These are phyloP conservation scores for Talaromyces thailandensis DNA, from an alignment of 495 filamentous ascomycete species.

Conservation along the genomic window DNA sequence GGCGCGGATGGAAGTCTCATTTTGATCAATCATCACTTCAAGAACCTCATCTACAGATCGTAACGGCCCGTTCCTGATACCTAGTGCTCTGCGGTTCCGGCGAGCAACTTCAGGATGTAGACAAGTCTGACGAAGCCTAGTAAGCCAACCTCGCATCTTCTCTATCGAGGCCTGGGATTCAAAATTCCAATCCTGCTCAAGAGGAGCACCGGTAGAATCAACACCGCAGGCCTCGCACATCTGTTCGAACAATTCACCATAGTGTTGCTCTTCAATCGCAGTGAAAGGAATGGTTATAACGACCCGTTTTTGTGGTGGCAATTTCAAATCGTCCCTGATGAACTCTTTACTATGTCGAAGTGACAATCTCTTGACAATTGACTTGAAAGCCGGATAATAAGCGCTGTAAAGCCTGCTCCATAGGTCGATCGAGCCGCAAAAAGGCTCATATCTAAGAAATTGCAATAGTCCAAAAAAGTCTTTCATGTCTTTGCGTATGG, in stretches of 20 bases:
- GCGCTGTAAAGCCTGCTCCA: slow-evolving; percentile 57
- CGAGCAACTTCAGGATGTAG: slow-evolving; percentile 73
- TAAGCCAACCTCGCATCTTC: slow-evolving; percentile 62
- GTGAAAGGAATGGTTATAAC: slow-evolving; percentile 87
- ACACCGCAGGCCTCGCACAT: slow-evolving; percentile 64
- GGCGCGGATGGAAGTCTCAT: slow-evolving; percentile 48
- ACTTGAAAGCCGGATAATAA: slow-evolving; percentile 50
- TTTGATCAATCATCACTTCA: slow-evolving; percentile 81
- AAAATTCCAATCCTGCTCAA: slow-evolving; percentile 51
- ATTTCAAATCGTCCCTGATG: slow-evolving; percentile 56
- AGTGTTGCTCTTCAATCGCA: slow-evolving; percentile 81
- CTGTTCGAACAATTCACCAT: slow-evolving; percentile 58
- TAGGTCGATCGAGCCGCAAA: slow-evolving; percentile 46
- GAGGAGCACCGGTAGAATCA: slow-evolving; percentile 51
- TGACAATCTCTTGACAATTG: slow-evolving; percentile 58
- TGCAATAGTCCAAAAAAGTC: slow-evolving; percentile 60
- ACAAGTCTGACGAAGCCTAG: slow-evolving; percentile 68
- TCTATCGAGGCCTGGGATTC: slow-evolving; percentile 47
- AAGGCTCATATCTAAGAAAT: slow-evolving; percentile 75
- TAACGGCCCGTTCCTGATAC: slow-evolving; percentile 53
- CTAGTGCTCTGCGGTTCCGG: slow-evolving; percentile 59
- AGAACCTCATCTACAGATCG: slow-evolving; percentile 79
- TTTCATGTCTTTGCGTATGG: slow-evolving; percentile 67
- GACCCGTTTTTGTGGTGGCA: slow-evolving; percentile 71
- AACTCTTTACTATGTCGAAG: slow-evolving; percentile 79